Evolutionary conservation across 2,329 filamentous ascomycete species (phyloP).

Genomic region (Aspergillus ibericus): DNA sequence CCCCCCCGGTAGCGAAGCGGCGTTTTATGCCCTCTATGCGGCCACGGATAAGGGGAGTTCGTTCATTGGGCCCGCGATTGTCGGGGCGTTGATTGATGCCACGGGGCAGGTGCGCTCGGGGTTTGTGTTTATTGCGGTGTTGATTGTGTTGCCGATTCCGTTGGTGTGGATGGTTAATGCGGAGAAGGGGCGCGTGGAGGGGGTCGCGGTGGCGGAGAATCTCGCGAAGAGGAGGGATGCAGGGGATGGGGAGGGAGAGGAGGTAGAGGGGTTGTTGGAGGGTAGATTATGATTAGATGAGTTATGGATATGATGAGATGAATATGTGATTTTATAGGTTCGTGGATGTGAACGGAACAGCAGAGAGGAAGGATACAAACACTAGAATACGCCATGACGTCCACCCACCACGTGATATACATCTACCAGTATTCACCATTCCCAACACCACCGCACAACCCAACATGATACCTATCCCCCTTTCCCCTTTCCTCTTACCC

Average conservation of each 20-base stretch:
- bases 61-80: constrained; percentile 85
- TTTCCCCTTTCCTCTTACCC: too few species aligned
- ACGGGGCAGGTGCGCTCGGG: constrained; percentile 74
- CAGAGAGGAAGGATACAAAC: too few species aligned
- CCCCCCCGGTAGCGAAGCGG: constrained; percentile 83
- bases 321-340: too few species aligned
- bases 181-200: constrained; percentile 37
- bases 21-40: constrained; percentile 90
- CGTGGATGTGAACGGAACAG: too few species aligned
- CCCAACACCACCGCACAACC: too few species aligned
- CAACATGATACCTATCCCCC: not conserved
- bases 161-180: constrained; percentile 70
- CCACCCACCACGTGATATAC: too few species aligned
- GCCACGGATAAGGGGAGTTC: constrained; percentile 93
- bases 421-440: too few species aligned
- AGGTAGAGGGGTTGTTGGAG: constrained; percentile 31
- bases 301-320: too few species aligned
- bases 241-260: constrained; percentile 14
- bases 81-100: constrained; percentile 80
- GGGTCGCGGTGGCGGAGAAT: constrained; percentile 31
- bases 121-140: constrained; percentile 80
- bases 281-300: not conserved
- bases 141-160: constrained; percentile 79
- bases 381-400: too few species aligned
- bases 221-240: constrained; percentile 6